Percentiles rank a stretch among this genome's conserved stretches.
Evolutionary conservation across 306 rosid genomes (phyloP).

Genomic region (Notholithocarpus densiflorus): DNA sequence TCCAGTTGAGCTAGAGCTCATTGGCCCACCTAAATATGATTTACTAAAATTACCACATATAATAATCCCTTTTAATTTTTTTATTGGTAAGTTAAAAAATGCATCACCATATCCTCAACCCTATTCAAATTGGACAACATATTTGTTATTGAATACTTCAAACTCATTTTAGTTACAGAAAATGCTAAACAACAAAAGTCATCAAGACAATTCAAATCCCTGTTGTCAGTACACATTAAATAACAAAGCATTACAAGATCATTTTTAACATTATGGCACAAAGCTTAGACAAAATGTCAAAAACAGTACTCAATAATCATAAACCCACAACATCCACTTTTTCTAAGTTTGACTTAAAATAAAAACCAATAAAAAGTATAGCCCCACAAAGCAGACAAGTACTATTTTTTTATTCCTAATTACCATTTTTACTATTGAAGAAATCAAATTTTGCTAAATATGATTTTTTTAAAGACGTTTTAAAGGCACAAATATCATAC

Average conservation of each 20-base stretch:
- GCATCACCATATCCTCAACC: too few species aligned
- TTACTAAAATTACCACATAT: too few species aligned
- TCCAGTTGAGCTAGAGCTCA: too few species aligned
- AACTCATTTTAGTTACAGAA: not conserved
- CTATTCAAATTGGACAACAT: too few species aligned
- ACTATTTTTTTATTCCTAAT: not conserved
- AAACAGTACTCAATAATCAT: not conserved
- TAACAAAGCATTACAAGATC: not conserved
- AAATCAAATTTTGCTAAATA: not conserved
- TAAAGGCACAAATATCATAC: too few species aligned
- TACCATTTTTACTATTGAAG: not conserved
- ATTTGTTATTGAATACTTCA: not conserved
- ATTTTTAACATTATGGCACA: not conserved
- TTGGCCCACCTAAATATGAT: too few species aligned
- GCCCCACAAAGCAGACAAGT: not conserved
- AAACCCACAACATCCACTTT: not conserved
- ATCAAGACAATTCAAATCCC: not conserved
- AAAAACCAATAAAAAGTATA: not conserved
- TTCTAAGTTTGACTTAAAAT: not conserved
- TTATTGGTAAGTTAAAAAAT: too few species aligned
- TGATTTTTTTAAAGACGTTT: too few species aligned
- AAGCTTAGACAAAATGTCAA: not conserved
- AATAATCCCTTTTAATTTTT: too few species aligned
- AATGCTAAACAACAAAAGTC: not conserved
- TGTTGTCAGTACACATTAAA: not conserved